These are phyloP conservation scores for Plenodomus biglobosus DNA, from an alignment of 2,329 filamentous ascomycete genomes.

Conservation along the genomic window DNA sequence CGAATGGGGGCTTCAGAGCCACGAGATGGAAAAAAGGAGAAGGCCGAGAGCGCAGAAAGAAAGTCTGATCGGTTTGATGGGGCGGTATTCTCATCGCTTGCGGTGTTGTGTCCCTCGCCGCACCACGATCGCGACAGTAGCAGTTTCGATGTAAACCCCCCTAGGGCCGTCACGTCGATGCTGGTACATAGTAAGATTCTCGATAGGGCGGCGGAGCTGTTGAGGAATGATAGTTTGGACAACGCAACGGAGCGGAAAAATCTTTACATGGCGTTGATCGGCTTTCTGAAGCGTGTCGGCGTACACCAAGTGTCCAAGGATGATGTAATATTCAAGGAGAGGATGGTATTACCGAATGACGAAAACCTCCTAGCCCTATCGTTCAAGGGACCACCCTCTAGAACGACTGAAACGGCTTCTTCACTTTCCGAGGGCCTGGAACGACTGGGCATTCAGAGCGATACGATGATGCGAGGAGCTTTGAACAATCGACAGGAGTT, in stretches of 20 bases:
- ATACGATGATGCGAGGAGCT: constrained; percentile 17
- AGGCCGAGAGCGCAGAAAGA: constrained; percentile 12
- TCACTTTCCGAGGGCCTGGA: constrained; percentile 23
- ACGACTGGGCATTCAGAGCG: constrained; percentile 22
- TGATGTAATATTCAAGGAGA: constrained; percentile 36
- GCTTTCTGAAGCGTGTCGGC: constrained; percentile 43
- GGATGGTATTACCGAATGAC: constrained; percentile 33
- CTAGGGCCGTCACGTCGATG: constrained; percentile 32
- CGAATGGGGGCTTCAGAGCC: background rate
- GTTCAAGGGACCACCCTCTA: constrained; percentile 10
- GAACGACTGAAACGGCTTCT: constrained; percentile 11
- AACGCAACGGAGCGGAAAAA: constrained; percentile 33
- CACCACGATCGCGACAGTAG: constrained; percentile 3
- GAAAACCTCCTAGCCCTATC: constrained; percentile 43
- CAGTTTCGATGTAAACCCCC: constrained; percentile 31
- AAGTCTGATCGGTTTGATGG: constrained; percentile 8
- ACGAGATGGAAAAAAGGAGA: background rate
- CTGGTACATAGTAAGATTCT: constrained; percentile 39
- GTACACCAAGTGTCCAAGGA: constrained; percentile 29
- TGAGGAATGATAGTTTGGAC: constrained; percentile 46
- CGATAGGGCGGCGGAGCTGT: constrained; percentile 40
- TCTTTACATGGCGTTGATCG: constrained; percentile 44
- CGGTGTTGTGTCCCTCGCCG: constrained; percentile 22
- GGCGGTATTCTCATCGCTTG: constrained; percentile 10
- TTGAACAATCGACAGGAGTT: constrained; percentile 12